Evolutionary conservation across 495 filamentous ascomycete species (phyloP).

Genomic region (Podospora bellae-mahoneyi): DNA sequence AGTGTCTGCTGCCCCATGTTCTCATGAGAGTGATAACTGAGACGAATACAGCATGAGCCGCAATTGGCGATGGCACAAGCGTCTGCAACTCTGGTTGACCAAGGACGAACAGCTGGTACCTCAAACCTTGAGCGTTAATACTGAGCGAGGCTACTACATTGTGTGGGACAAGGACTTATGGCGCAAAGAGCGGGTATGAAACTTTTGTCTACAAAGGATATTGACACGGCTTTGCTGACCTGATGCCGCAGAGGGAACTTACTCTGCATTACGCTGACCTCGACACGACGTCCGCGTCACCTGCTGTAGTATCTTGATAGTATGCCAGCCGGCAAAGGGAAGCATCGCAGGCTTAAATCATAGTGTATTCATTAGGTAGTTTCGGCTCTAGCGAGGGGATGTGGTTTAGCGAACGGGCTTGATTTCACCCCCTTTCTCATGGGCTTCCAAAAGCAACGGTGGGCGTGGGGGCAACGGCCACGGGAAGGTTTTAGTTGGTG

Average conservation of each 20-base stretch:
- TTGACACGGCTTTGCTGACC: slow-evolving; percentile 10
- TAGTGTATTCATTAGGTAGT: neutral
- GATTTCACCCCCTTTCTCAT: neutral
- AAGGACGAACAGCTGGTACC: slow-evolving; percentile 76
- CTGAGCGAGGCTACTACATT: slow-evolving; percentile 83
- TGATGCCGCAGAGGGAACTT: slow-evolving; percentile 62
- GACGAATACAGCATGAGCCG: slow-evolving; percentile 48
- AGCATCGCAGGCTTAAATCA: neutral
- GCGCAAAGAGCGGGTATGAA: slow-evolving; percentile 73
- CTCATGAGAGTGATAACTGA: slow-evolving; percentile 11
- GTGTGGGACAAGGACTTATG: slow-evolving; percentile 83
- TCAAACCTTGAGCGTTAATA: slow-evolving; percentile 59
- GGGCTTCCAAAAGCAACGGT: neutral
- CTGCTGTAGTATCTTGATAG: neutral
- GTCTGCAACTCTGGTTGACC: slow-evolving; percentile 83
- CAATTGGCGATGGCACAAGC: slow-evolving; percentile 92
- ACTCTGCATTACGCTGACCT: slow-evolving; percentile 70
- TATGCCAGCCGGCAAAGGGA: neutral
- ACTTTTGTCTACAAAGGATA: slow-evolving; percentile 14
- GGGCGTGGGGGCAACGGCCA: neutral
- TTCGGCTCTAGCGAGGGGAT: neutral
- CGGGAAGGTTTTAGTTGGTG: neutral
- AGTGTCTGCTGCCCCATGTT: slow-evolving; percentile 19
- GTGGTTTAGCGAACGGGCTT: neutral
- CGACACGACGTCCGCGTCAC: neutral